Evolutionary conservation across 2,329 filamentous ascomycete genomes (phyloP), one percentile per base, ranked within the genome.

Genomic region (Emericellopsis atlantica): DNA sequence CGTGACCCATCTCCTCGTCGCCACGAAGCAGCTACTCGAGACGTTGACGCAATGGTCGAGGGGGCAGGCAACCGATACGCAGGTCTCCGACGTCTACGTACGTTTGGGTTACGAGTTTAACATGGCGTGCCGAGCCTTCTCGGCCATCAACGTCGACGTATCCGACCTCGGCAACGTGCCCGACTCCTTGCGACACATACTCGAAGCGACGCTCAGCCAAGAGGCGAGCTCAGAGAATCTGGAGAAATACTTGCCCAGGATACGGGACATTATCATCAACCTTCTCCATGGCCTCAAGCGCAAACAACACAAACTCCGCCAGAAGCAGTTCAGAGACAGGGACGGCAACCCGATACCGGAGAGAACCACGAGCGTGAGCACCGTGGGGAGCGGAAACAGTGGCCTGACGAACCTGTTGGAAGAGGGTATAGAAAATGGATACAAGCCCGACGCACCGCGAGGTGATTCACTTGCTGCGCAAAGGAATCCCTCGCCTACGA

Each of bases 91-190:
- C 59, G 92, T 98, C 51, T 98, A 98, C 58, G 92, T 98, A 45
- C 83, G 92, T 45, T 69, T 98, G 46, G 92, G 92, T 37, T 98
- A 98, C 64, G 92, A 98, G 63, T 98, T 98, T 72, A 98, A 98
- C 64, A 92, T 98, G 68, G 92, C 92, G 23, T 96, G 90, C 61
- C 83, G 92, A 42, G 90, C 92, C 46, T 98, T 98, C 63, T 87
- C 86, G 53, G 87, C 89, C 44, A 98, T 98, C 54, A 92, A 93
- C 46, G 92, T 98, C 47, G 92, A 98, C 54, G 95, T 89, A 2
- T 77, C 79, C 22, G 92, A 98, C 59, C 72, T 98, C 11, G 92
- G 92, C 43, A 95, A 95, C 51, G 92, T 98, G 3, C 92, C 92
- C 6, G 92, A 98, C 58, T 70, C 89, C 44, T 66, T 98, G 47